Conservation (phyloP, 2,329 filamentous ascomycete species). For the Emericellopsis atlantica region DNA sequence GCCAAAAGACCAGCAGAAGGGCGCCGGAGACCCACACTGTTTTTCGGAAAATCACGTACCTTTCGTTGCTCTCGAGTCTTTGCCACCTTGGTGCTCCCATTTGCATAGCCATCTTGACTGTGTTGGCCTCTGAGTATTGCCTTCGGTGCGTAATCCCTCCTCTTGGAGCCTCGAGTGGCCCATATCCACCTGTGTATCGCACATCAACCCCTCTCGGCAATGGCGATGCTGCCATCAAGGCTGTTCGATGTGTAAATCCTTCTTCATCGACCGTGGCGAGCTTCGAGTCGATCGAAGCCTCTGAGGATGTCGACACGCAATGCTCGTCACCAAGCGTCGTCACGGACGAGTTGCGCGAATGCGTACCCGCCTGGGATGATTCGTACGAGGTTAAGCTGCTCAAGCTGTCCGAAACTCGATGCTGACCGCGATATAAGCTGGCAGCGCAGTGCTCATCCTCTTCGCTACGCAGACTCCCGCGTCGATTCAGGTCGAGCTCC, state of each 20-base stretch:
- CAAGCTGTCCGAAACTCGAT: conserved; percentile 31
- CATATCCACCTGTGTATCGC: no score
- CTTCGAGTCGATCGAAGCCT: conserved; percentile 23
- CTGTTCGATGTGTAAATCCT: neutral
- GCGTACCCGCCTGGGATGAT: conserved; percentile 13
- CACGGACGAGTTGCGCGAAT: conserved; percentile 40
- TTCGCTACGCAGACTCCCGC: no score
- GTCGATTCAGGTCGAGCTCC: neutral
- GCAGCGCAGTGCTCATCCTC: no score
- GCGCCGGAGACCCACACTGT: no score
- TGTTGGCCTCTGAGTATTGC: neutral
- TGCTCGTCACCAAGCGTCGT: conserved; percentile 34
- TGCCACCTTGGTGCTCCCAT: no score
- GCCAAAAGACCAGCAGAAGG: no score
- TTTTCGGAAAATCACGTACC: no score
- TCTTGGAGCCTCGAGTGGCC: no score
- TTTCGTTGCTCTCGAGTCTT: no score
- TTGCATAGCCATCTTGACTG: no score
- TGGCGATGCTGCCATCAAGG: no score
- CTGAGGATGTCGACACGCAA: conserved; percentile 20
- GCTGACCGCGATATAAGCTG: conserved; percentile 2
- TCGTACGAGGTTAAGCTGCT: conserved; percentile 37
- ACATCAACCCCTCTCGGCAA: no score
- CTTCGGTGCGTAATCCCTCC: neutral
- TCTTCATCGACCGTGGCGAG: conserved; percentile 9